Evolutionary conservation across 768 basidiomycete species (phyloP), one percentile per base, ranked within the genome.

Genomic region (Mrakia hoshinonis): DNA sequence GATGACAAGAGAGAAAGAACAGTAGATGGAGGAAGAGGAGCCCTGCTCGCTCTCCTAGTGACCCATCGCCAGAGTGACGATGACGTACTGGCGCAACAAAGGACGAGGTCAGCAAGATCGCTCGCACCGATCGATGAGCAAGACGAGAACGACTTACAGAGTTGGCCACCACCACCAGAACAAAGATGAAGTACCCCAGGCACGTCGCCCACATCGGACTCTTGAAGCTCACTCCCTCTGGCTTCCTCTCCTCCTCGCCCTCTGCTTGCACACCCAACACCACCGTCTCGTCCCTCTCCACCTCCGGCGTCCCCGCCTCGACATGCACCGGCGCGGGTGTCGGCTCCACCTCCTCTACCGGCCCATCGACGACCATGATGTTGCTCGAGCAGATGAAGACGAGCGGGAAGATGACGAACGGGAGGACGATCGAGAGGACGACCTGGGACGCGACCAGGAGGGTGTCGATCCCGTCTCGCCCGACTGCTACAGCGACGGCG

Each of bases 371-470:
- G 79, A 83, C 82, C 92, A 93, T 93, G 76, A 92, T 82, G 11
- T 82, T 78, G 72, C 85, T 85, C 9, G 81, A 81, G 20, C 90
- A 91, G 76, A 91, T 83, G 76, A 82, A 91, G 64, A 93, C 81
- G 68, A 92, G 83, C 0, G 91, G 92, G 74, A 90, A 83, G n/a
- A 87, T 84, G 80, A 93, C 84, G 81, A 92, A 92, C 0, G 92
- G 92, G 4, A 94, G 84, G 11, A 90, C 85, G 77, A 95, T 84
- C 34, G 88, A 87, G 36, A 97, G 83, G 46, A 87, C 83, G 67
- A 94, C 93, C 78, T 96, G 93, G 3, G 86, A 90, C 1, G 84
- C 85, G 52, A 97, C 88, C n/a, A 97, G 86, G 38, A 97, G 84
- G 2, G 85, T 80, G 76, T 88, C 85, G 73, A 95, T 83, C 3